phyloP scores from a whole-genome alignment of 768 basidiomycete species.

The Ephemerocybe angulata region DNA sequence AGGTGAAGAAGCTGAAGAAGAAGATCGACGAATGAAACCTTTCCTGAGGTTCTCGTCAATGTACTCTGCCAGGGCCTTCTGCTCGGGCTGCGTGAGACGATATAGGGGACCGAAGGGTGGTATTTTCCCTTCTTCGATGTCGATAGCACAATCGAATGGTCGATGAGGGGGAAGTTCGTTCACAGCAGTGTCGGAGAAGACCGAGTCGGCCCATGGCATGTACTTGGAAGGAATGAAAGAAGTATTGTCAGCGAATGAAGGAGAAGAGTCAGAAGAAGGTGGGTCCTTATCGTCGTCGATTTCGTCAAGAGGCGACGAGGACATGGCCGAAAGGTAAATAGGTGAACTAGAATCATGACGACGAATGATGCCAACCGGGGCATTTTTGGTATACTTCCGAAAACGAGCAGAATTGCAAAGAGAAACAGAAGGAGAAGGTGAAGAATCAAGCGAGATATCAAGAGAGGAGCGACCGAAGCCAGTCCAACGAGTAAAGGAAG shows the following conservation, averaged over 20 bases:
- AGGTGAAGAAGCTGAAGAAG: conserved; percentile 27
- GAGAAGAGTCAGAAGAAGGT: neutral
- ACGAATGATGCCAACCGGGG: neutral
- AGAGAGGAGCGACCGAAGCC: conserved; percentile 18
- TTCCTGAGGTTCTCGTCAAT: conserved; percentile 28
- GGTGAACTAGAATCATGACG: conserved; percentile 14
- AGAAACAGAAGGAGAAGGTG: conserved; percentile 16
- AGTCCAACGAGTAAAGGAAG: conserved; percentile 15
- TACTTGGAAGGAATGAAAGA: conserved; percentile 1
- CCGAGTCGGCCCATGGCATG: conserved; percentile 1
- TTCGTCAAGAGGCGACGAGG: conserved; percentile 2
- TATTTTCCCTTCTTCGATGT: conserved; percentile 9
- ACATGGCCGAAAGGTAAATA: conserved; percentile 12
- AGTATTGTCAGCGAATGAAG: neutral
- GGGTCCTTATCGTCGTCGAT: conserved; percentile 3
- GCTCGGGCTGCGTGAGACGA: conserved; percentile 25
- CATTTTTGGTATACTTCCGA: conserved; percentile 18
- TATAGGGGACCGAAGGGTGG: conserved; percentile 10
- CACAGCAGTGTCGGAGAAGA: conserved; percentile 1
- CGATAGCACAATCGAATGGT: conserved; percentile 11
- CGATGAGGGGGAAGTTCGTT: conserved; percentile 6
- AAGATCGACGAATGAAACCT: conserved; percentile 33
- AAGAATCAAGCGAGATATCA: conserved; percentile 5
- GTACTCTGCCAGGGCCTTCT: conserved; percentile 29
- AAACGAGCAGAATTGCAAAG: conserved; percentile 16